phyloP scores from a whole-genome alignment of 306 rosid species.

The Fragaria nilgerrensis region DNA sequence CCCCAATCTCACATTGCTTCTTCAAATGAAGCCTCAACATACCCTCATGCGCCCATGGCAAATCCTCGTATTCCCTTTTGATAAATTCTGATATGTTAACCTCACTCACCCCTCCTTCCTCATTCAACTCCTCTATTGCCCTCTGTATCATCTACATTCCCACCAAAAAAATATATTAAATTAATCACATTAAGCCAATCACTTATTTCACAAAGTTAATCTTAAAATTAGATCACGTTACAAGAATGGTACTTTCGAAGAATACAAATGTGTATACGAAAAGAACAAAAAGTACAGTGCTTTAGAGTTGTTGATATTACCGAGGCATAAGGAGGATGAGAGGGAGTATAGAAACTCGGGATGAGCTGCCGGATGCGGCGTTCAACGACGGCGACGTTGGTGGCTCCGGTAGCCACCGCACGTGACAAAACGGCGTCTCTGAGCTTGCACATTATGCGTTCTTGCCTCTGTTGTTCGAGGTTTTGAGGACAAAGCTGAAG shows the following conservation, averaged over 20 bases:
- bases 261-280: background rate
- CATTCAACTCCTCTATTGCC: conserved; percentile 30
- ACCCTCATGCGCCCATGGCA: conserved; percentile 29
- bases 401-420: background rate
- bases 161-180: background rate
- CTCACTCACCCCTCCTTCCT: conserved; percentile 33
- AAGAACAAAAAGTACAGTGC: background rate
- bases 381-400: conserved; percentile 8
- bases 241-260: background rate
- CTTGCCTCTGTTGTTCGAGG: background rate
- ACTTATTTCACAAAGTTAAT: background rate
- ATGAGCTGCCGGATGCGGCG: conserved; percentile 15
- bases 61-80: conserved; percentile 22
- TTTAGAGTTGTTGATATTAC: conserved; percentile 17
- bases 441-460: conserved; percentile 2
- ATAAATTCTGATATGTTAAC: conserved; percentile 27
- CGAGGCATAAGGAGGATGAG: conserved; percentile 33
- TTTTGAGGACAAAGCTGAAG: background rate
- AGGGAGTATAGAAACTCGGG: conserved; percentile 23
- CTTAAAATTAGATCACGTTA: background rate
- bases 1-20: conserved; percentile 37
- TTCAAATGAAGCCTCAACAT: conserved; percentile 34
- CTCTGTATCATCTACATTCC: conserved; percentile 37
- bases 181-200: background rate
- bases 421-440: conserved; percentile 17